Evolutionary conservation across 768 basidiomycete species (phyloP), one percentile per base, ranked within the genome.

Genomic region (Amanita molliuscula): DNA sequence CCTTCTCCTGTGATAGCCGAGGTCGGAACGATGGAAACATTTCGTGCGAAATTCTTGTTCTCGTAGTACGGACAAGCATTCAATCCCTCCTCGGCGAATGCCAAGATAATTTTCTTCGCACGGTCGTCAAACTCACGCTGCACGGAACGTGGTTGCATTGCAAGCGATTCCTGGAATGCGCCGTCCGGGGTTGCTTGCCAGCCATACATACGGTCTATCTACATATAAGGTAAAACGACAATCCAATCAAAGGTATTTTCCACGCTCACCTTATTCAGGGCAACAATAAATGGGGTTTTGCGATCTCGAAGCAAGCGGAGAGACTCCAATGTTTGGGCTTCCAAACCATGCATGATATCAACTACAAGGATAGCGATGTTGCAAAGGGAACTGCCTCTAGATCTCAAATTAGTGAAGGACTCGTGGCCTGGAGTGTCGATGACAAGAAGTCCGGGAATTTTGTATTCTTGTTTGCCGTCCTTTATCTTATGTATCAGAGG

Each of bases 371-470:
- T 92, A 52, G 96, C 96, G 53, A 99, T 98, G 69, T 99, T 98
- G 69, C 95, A 98, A 20, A 99, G 76, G 6, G 93, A 96, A 54
- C 90, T 93, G 62, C 96, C 96, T 62, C 96, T 87, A 13, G 86
- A 82, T 43, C 96, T 89, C 63, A 98, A 66, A 65, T 98, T 98
- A 6, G 92, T 92, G 77, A 99, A 99, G 4, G 93, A 95, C 69
- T 98, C 96, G 81, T 99, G 96, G 50, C 96, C 96, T 50, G 96
- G 96, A 1, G 96, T 99, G 64, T 99, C 96, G 58, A 99, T 98
- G 58, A 99, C 65, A 49, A 99, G 76, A 13, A 99, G 77, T 65
- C 96, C 96, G 31, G 96, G 96, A 53, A 97, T 84, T 68, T 97
- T 96, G 76, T 94, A 97, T 58, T 98, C 90, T 68, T 88, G 84